Percentiles rank a stretch among this genome's conserved stretches.
Evolutionary conservation across 805 yeast genomes (phyloP).

Genomic region (Starmerella vaccinii): DNA sequence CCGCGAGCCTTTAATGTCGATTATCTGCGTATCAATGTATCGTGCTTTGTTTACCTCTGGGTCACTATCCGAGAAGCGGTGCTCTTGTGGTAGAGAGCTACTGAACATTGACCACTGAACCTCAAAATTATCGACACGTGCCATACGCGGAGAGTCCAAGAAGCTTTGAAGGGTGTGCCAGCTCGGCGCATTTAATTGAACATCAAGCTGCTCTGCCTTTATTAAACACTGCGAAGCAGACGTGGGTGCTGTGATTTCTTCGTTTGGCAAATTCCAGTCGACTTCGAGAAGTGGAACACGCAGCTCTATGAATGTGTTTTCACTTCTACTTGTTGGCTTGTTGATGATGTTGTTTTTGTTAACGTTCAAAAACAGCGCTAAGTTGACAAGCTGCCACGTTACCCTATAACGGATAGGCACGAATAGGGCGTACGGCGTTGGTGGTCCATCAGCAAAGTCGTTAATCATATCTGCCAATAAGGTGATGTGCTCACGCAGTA

Average conservation of each 20-base stretch:
- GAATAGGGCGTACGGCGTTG: constrained; percentile 60
- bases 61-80: constrained; percentile 34
- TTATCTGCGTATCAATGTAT: constrained; percentile 46
- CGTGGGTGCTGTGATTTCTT: constrained; percentile 29
- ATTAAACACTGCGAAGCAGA: constrained; percentile 23
- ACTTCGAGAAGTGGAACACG: constrained; percentile 50
- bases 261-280: constrained; percentile 48
- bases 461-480: constrained; percentile 58
- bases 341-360: constrained; percentile 83
- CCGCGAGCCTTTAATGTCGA: constrained; percentile 55
- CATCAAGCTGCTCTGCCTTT: constrained; percentile 45
- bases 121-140: constrained; percentile 52
- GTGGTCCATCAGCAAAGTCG: constrained; percentile 65
- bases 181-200: constrained; percentile 68
- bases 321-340: constrained; percentile 74
- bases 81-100: constrained; percentile 33
- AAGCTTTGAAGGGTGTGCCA: constrained; percentile 85
- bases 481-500: constrained; percentile 73
- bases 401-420: constrained; percentile 58
- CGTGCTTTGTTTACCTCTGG: constrained; percentile 35
- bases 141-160: constrained; percentile 51
- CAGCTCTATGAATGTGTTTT: constrained; percentile 65
- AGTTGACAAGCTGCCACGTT: constrained; percentile 48
- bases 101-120: constrained; percentile 55
- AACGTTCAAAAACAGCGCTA: constrained; percentile 60